Percentiles rank a stretch among this genome's conserved stretches.
phyloP scores from a whole-genome alignment of 78 protist genomes.

The Tieghemostelium lacteum region DNA sequence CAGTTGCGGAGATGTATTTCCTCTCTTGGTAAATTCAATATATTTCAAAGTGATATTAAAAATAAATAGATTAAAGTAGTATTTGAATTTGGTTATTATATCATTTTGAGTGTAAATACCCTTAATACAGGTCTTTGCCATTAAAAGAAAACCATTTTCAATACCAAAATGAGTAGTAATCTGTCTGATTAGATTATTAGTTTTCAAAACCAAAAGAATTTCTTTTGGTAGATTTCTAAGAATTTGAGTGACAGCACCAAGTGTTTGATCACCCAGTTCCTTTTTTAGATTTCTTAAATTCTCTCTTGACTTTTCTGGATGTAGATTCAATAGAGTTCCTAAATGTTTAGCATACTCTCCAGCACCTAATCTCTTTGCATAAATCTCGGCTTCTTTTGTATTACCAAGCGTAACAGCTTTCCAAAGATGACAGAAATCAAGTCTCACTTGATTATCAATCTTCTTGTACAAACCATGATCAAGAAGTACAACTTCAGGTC shows the following conservation, averaged over 20 bases:
- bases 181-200: constrained; percentile 69
- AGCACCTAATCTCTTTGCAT: constrained; percentile 59
- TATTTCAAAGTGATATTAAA: constrained; percentile 37
- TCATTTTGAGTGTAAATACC: constrained; percentile 40
- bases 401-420: constrained; percentile 43
- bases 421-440: constrained; percentile 72
- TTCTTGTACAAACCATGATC: constrained; percentile 84
- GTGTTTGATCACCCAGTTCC: constrained; percentile 60
- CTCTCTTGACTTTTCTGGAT: constrained; percentile 54
- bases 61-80: constrained; percentile 32
- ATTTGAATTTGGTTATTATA: constrained; percentile 4
- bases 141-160: constrained; percentile 64
- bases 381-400: constrained; percentile 20
- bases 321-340: constrained; percentile 43
- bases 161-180: constrained; percentile 69
- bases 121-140: constrained; percentile 70
- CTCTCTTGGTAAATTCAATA: not conserved
- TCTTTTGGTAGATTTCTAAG: constrained; percentile 74
- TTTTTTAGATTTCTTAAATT: constrained; percentile 35
- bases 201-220: constrained; percentile 68
- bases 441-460: constrained; percentile 49
- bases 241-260: constrained; percentile 22
- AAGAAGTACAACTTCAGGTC: constrained; percentile 72
- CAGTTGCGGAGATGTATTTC: no score
- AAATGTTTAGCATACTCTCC: constrained; percentile 46